Evolutionary conservation across 2,329 filamentous ascomycete genomes (phyloP), one percentile per base, ranked within the genome.

Genomic region (Fusarium virguliforme): DNA sequence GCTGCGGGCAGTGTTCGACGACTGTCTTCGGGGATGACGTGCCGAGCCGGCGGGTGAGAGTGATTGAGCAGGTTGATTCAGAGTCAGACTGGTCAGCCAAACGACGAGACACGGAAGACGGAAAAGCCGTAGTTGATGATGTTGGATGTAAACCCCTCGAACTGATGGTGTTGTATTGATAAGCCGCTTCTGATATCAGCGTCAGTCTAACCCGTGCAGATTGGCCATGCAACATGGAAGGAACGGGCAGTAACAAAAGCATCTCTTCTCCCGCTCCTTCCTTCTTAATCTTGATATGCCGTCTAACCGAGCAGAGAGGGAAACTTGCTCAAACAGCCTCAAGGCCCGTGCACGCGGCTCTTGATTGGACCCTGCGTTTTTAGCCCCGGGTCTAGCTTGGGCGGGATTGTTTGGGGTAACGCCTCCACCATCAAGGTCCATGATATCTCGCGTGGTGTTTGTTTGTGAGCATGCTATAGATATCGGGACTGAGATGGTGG

Each of bases 261-360:
- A 30, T n/a, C 15, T 50, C 18, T 22, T 15, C 26, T 10, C 46
- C 69, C 70, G 66, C 55, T 13, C 40, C 58, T 70, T 67, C 69
- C 70, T 37, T 46, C 15, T 13, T 38, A 18, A n/a, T 22, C 7
- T 55, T 18, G 10, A 18, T 34, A 70, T 72, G 69, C 69, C 69
- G 69, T 13, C n/a, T 62, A 72, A 3, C 70, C 70, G 70, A 57
- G 6, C 10, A 12, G 61, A 26, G 40, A 32, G 13, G 66, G 65
- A 79, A 81, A 81, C 79, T 81, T 81, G 79, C 79, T 81, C 79
- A 81, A 81, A 81, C 67, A 77, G 68, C 74, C 79, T 80, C 79
- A 81, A 43, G 70, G 70, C 62, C 64, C 67, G 67, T 69, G 68
- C 70, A 54, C 55, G 37, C 46, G 1, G 2, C 2, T 8, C 58